These are phyloP conservation scores for Yamadazyma taylorii DNA, from an alignment of 1,139 yeast species.

Conservation along the genomic window DNA sequence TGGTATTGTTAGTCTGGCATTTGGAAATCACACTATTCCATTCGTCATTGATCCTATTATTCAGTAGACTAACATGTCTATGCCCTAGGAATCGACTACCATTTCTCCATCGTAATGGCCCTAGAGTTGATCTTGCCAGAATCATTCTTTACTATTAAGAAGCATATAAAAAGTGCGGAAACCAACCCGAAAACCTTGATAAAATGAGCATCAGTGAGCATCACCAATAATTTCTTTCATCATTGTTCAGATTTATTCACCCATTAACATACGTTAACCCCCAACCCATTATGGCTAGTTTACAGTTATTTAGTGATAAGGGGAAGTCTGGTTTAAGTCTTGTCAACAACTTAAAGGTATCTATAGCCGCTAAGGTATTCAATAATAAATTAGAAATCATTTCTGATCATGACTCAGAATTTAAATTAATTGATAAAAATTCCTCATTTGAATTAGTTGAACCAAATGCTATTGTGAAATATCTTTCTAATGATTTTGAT, in stretches of 20 bases:
- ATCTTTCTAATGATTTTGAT: conserved; percentile 51
- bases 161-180: too few species aligned
- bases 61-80: too few species aligned
- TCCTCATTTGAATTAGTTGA: conserved; percentile 59
- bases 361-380: conserved; percentile 50
- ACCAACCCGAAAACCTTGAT: too few species aligned
- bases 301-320: conserved; percentile 43
- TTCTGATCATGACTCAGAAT: conserved; percentile 34
- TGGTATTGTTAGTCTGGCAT: too few species aligned
- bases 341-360: conserved; percentile 58
- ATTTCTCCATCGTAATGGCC: too few species aligned
- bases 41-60: background rate
- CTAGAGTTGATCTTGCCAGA: background rate
- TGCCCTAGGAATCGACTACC: too few species aligned
- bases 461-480: conserved; percentile 81
- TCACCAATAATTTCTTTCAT: background rate
- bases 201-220: too few species aligned
- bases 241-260: conserved; percentile 2
- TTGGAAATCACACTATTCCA: conserved; percentile 13
- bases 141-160: background rate
- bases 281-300: conserved; percentile 13
- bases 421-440: conserved; percentile 34
- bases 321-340: conserved; percentile 41
- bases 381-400: conserved; percentile 29
- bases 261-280: too few species aligned